Evolutionary conservation across 1,284 basidiomycete species (phyloP), one percentile per base, ranked within the genome.

Genomic region (Calocybe gambosa): DNA sequence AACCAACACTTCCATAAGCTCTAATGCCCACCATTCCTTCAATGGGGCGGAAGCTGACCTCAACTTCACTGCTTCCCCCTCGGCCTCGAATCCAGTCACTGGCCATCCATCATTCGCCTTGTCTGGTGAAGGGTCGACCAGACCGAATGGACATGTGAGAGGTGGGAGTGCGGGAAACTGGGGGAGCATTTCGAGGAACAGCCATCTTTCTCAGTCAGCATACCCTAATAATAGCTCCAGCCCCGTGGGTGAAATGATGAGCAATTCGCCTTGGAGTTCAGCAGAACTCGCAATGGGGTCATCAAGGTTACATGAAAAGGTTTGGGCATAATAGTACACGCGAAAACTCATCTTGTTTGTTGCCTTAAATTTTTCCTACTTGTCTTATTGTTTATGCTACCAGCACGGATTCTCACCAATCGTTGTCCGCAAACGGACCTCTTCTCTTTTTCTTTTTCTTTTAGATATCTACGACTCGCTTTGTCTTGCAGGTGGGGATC

Each of bases 111-210:
- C 63, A 25, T 80, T 77, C 54, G 63, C 68, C 5, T 59, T 80
- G 52, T 60, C 67, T 10, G 60, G 55, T 28, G 71, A 70, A 39
- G 67, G 64, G 43, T 63, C 62, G 41, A 33, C 40, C 18, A 77
- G 82, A 45, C 68, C 69, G 25, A 75, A 71, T 50, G 81, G 81
- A 4, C 85, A 89, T 58, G 77, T 78, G 49, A 80, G 85, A 50
- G 78, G 83, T 31, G 85, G 85, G 42, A 88, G 85, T 61, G 80
- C 82, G 23, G 84, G 85, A 26, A 88, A 86, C 60, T 88, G 85
- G 85, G 80, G 70, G 37, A 75, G 65, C 55, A 70, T 84, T 53
- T 62, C 78, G 16, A 75, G 80, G 40, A 72, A 65, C 57, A 75
- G 65, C 57, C 73, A 75, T 58, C 69, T 79, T 49, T 62, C 74